These are phyloP conservation scores for Miscanthus lutarioriparius DNA, from an alignment of 176 grass and related monocot genomes.

Conservation along the genomic window DNA sequence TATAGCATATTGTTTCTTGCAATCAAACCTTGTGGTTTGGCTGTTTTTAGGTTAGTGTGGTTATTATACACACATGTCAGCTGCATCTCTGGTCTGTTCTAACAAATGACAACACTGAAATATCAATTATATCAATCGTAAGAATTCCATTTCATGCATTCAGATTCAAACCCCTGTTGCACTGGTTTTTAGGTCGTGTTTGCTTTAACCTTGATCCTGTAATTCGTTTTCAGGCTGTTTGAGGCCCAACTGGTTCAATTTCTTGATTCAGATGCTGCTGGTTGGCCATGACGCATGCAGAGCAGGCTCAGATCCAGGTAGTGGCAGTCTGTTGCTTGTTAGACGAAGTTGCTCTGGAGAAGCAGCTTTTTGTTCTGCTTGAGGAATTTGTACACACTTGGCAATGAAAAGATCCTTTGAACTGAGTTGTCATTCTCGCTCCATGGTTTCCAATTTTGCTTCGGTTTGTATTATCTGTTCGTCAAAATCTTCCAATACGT, in stretches of 20 bases:
- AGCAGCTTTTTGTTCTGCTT: not conserved
- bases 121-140: not conserved
- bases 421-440: not conserved
- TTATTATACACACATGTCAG: not conserved
- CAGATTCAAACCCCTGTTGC: not conserved
- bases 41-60: not conserved
- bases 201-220: not conserved
- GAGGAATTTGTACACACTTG: slow-evolving; percentile 12
- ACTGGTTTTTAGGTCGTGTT: not conserved
- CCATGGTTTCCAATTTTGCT: not conserved
- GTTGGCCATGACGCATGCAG: not conserved
- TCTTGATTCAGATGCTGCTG: not conserved
- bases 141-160: not conserved
- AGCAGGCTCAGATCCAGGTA: not conserved
- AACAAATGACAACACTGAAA: not conserved
- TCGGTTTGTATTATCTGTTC: not conserved
- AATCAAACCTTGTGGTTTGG: too few relatives aligned
- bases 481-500: not conserved
- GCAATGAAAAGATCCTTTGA: not conserved
- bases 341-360: not conserved
- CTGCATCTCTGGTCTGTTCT: not conserved
- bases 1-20: too few relatives aligned
- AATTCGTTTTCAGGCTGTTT: not conserved
- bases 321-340: not conserved
- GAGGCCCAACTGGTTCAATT: not conserved